A percentile compares a stretch with the other conserved stretches of the same genome.
phyloP scores from a whole-genome alignment of 2,329 filamentous ascomycete species.

The Bisporella sp. region DNA sequence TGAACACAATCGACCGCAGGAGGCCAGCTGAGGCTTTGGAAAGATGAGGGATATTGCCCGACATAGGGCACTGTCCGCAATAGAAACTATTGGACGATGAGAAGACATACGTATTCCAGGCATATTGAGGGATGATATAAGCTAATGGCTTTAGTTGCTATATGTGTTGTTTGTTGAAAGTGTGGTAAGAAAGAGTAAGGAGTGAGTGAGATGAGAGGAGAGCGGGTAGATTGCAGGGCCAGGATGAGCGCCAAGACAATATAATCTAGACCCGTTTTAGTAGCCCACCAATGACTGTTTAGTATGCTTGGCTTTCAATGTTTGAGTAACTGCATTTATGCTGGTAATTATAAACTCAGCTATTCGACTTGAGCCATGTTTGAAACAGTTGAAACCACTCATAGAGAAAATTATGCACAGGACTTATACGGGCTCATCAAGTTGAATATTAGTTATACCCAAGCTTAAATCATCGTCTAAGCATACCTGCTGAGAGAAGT shows the following conservation, averaged over 20 bases:
- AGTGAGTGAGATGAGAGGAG: neutral
- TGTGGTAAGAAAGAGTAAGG: slow-evolving; percentile 1
- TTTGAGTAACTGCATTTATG: neutral
- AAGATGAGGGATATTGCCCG: slow-evolving; percentile 1
- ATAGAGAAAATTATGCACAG: too few relatives aligned
- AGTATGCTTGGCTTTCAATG: neutral
- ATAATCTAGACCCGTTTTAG: neutral
- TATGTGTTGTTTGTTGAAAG: slow-evolving; percentile 9
- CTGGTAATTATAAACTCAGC: neutral
- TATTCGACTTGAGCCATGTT: neutral
- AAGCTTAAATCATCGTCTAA: too few relatives aligned
- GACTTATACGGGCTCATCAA: too few relatives aligned
- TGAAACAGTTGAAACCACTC: neutral
- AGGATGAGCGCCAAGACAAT: neutral
- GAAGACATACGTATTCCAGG: slow-evolving; percentile 24
- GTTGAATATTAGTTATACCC: too few relatives aligned
- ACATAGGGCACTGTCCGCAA: neutral
- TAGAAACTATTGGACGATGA: too few relatives aligned
- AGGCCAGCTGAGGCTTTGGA: neutral
- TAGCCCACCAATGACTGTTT: neutral
- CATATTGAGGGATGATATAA: slow-evolving; percentile 2
- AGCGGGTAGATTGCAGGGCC: neutral
- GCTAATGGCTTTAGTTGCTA: too few relatives aligned
- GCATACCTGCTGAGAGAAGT: too few relatives aligned
- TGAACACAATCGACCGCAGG: too few relatives aligned